Base-by-base conservation (phyloP, 805 yeast genomes). In the Blastobotrys peoriensis region DNA sequence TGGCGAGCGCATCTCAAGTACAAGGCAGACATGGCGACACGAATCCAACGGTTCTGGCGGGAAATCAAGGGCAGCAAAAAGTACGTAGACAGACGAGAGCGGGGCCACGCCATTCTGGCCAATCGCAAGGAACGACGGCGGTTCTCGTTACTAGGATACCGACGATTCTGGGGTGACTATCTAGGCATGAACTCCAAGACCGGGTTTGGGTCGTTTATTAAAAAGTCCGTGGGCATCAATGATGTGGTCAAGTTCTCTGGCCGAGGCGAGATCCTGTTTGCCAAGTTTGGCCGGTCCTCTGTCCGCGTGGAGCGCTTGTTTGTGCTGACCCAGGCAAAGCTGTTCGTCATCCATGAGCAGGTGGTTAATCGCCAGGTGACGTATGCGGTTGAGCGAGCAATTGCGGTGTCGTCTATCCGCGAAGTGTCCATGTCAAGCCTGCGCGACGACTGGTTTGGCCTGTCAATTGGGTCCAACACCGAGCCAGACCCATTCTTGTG, bases 141-240 rank as follows among this genome's bases (percentile, higher is more conserved):
- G 41, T 75, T 88, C 75, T 85, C 95, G 21, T 68, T 93, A 59
- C 64, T 88, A 35, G 98, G 98, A 0, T 83, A 81, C 43, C 76
- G 98, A 55, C 82, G 91, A 4, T 94, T 76, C 55, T 76, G 84
- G 81, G 98, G 98, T n/a, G 98, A 93, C 63, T 93, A 93, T 56
- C 67, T 93, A 49, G 86, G 81, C 13, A 84, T 95, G 58, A 89
- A 87, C 65, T 85, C 81, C 53, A 62, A 74, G 19, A 76, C 63
- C 60, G 30, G 30, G 8, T 25, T 8, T 25, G 98, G 98, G 43
- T 78, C 81, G 23, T 87, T 82, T 58, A 68, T 93, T 41, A 73
- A 79, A 50, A 76, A 74, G 41, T 80, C 83, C 44, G 75, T 78
- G 8, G 87, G 89, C 3, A 76, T 93, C 35, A 52, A 51, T 30